Evolutionary conservation across 768 basidiomycete genomes (phyloP).

Genomic region (Baorangia bicolor): DNA sequence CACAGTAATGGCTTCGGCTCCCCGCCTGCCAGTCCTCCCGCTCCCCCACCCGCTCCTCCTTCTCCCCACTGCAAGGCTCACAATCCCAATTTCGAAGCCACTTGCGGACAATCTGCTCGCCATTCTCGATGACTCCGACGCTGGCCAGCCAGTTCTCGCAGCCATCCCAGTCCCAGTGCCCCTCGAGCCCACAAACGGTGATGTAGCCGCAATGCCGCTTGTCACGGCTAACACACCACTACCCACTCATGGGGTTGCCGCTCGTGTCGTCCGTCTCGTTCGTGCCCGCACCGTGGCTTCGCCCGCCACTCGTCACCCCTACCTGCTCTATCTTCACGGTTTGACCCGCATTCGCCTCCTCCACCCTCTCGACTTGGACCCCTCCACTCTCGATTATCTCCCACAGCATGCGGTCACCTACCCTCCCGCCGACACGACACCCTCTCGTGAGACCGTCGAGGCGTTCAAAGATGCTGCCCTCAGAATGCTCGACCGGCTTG

Average conservation of each 20-base stretch:
- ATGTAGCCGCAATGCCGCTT: not conserved
- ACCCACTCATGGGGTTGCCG: constrained; percentile 65
- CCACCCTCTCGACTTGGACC: constrained; percentile 33
- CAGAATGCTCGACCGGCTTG: constrained; percentile 64
- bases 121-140: constrained; percentile 67
- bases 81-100: constrained; percentile 59
- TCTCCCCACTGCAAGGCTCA: constrained; percentile 68
- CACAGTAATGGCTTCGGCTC: constrained; percentile 21
- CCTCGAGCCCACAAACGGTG: constrained; percentile 15
- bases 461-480: constrained; percentile 70
- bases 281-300: constrained; percentile 48
- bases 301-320: constrained; percentile 48
- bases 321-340: constrained; percentile 71
- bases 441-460: constrained; percentile 54
- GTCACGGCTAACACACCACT: constrained; percentile 20
- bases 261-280: constrained; percentile 68
- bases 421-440: constrained; percentile 40
- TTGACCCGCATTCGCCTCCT: constrained; percentile 62
- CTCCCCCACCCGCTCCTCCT: constrained; percentile 73
- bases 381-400: constrained; percentile 32
- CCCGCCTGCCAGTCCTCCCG: constrained; percentile 65
- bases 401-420: constrained; percentile 48
- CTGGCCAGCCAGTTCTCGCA: constrained; percentile 62
- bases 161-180: constrained; percentile 52
- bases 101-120: constrained; percentile 66